phyloP scores from a whole-genome alignment of 345 rosid species.

The thale cress (Arabidopsis thaliana) region TAIR10.1 NC_003076.8:20541001-20541500 shows the following conservation, averaged over 20 bases:
- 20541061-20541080: constrained; percentile 6
- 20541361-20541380: no score
- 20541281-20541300: background rate
- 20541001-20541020: background rate
- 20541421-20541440: no score
- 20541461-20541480: background rate
- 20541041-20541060: background rate
- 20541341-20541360: no score
- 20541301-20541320: background rate
- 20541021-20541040: constrained; percentile 12
- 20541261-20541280: background rate
- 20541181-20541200: background rate
- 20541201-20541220: background rate
- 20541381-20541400: no score
- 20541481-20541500: background rate
- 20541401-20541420: no score
- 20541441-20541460: background rate
- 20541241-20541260: background rate
- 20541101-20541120: constrained; percentile 15
- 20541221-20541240: no score
- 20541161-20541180: background rate
- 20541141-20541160: background rate
- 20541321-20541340: no score
- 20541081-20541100: constrained; percentile 32
- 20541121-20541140: background rate